Evolutionary conservation across 345 rosid genomes (phyloP).

Genomic region (Lepidium sativum): DNA sequence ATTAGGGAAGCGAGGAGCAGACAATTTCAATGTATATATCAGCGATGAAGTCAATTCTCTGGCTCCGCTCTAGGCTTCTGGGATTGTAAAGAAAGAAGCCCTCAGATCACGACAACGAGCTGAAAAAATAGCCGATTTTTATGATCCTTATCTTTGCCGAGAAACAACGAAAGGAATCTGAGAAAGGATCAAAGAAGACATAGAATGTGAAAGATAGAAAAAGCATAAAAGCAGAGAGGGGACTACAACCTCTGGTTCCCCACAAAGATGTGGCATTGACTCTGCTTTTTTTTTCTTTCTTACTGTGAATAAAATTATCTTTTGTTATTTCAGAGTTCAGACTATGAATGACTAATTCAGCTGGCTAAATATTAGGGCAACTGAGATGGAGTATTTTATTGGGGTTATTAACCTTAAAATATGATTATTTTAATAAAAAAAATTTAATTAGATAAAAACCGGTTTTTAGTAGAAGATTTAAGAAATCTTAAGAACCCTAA

Average conservation of each 20-base stretch:
- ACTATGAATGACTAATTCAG: background rate
- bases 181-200: background rate
- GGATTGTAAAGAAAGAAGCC: background rate
- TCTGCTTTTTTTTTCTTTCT: background rate
- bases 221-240: slow-evolving; percentile 22
- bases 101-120: background rate
- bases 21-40: background rate
- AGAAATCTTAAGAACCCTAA: too few relatives aligned
- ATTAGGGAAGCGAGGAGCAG: too few relatives aligned
- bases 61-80: background rate
- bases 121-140: background rate
- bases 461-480: too few relatives aligned
- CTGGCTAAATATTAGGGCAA: too few relatives aligned
- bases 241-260: background rate
- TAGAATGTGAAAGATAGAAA: background rate
- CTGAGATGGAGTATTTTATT: too few relatives aligned
- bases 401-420: too few relatives aligned
- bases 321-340: too few relatives aligned
- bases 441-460: too few relatives aligned
- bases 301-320: background rate
- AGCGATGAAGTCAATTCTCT: background rate
- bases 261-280: slow-evolving; percentile 12
- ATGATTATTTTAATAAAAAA: too few relatives aligned
- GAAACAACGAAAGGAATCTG: slow-evolving; percentile 18
- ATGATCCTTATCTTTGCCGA: slow-evolving; percentile 22